phyloP scores from a whole-genome alignment of 2,329 filamentous ascomycete species.

The Pseudopyricularia cyperi region DNA sequence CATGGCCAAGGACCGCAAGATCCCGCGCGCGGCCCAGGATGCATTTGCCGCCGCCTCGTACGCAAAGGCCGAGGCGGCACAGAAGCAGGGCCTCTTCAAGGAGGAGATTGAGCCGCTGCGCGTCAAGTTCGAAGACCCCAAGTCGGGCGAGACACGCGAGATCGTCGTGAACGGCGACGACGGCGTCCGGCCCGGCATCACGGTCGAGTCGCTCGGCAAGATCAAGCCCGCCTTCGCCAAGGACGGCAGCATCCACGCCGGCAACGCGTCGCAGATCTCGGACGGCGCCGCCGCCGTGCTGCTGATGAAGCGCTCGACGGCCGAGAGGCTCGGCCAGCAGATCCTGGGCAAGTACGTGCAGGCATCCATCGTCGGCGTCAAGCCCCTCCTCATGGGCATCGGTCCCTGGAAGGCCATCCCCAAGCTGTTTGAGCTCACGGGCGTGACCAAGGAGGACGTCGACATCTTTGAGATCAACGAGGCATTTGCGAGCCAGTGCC shows the following conservation, averaged over 20 bases:
- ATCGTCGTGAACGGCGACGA: conserved; percentile 80
- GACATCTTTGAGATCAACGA: conserved; percentile 99
- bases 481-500: conserved; percentile 88
- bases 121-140: conserved; percentile 81
- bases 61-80: conserved; percentile 77
- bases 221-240: conserved; percentile 78
- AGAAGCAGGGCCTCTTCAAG: conserved; percentile 80
- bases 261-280: conserved; percentile 90
- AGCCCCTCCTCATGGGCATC: conserved; percentile 89
- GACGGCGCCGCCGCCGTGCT: conserved; percentile 92
- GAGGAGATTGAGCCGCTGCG: conserved; percentile 81
- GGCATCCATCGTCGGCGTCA: conserved; percentile 75
- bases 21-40: conserved; percentile 66
- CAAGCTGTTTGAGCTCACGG: conserved; percentile 76
- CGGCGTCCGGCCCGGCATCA: conserved; percentile 75
- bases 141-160: conserved; percentile 73
- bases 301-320: conserved; percentile 87
- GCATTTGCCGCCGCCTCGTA: conserved; percentile 90
- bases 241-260: conserved; percentile 75
- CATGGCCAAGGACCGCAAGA: conserved; percentile 77
- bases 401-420: conserved; percentile 95
- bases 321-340: conserved; percentile 73
- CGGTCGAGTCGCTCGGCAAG: conserved; percentile 77
- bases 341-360: conserved; percentile 89
- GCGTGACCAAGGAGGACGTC: conserved; percentile 76